Evolutionary conservation across 2,329 filamentous ascomycete genomes (phyloP), one percentile per base, ranked within the genome.

Genomic region (Clarireedia monteithiana): DNA sequence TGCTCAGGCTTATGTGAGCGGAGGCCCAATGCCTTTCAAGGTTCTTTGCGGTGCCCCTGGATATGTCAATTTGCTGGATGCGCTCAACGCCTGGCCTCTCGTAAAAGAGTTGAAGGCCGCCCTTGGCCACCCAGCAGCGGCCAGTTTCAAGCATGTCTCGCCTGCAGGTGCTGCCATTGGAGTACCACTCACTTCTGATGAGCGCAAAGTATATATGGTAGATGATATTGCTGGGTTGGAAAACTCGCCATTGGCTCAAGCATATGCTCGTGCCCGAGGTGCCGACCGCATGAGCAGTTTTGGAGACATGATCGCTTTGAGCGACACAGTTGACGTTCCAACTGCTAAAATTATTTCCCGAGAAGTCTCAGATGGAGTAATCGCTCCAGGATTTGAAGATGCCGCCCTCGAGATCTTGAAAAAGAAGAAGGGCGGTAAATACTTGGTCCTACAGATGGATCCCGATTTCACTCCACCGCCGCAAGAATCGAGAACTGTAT

Each of bases 281-380:
- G 91, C 94, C 49, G 94, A 99, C 76, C 89, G 94, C 66, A 97
- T 97, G 94, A 96, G 91, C 73, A 95, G 89, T 76, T 99, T 97
- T 69, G 94, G 94, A 62, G 94, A 99, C 72, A 81, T 97, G 71
- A 95, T 97, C 70, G 94, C 92, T 44, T 83, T 97, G 34, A 95
- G 90, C 62, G 88, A 95, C 69, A 75, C 90, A 55, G 91, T 96
- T 57, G 94, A 99, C 71, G 80, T 95, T 0, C 84, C 91, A 40
- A 99, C 94, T 2, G 94, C 94, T 57, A 95, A 90, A 79, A 96
- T 99, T 74, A 96, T 99, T 76, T 91, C 89, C 60, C 90, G 92
- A 70, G 94, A 99, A 77, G 94, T 99, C 20, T 97, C 92, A 1
- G 94, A 99, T 70, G 94, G 94, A 73, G 88, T 99, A 55, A 90